A percentile compares a stretch with the other conserved stretches of the same genome.
phyloP scores from a whole-genome alignment of 2,329 filamentous ascomycete species.

The Colletotrichum neosansevieriae region DNA sequence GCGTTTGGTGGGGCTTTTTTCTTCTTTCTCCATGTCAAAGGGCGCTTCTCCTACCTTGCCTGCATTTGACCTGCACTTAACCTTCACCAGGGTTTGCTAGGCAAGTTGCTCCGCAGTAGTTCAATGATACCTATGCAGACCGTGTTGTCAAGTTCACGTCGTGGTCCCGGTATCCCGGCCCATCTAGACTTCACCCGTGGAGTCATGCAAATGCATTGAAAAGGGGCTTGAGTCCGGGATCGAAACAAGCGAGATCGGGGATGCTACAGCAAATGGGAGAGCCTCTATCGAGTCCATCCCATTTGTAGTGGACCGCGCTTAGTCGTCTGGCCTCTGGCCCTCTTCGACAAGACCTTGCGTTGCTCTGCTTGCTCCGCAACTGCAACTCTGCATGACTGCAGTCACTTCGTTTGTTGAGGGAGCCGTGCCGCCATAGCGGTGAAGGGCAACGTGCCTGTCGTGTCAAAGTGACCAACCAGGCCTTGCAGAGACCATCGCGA shows the following conservation, averaged over 20 bases:
- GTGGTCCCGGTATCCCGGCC: conserved; percentile 15
- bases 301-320: conserved; percentile 13
- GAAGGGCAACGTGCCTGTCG: conserved; percentile 6
- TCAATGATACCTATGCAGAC: not conserved
- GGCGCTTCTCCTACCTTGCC: not conserved
- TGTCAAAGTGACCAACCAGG: conserved; percentile 5
- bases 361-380: not conserved
- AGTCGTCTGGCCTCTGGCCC: conserved; percentile 11
- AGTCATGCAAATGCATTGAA: conserved; percentile 35
- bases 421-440: conserved; percentile 33
- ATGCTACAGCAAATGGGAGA: conserved; percentile 14
- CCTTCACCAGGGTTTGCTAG: conserved; percentile 12
- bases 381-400: conserved; percentile 13
- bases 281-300: conserved; percentile 27
- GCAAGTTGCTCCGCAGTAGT: not conserved
- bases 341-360: conserved; percentile 3
- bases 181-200: conserved; percentile 30
- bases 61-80: conserved; percentile 15
- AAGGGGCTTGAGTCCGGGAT: conserved; percentile 36
- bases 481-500: not conserved
- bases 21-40: not conserved
- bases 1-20: conserved; percentile 11
- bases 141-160: conserved; percentile 4
- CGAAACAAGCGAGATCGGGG: conserved; percentile 31
- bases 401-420: not conserved